phyloP scores from a whole-genome alignment of 495 filamentous ascomycete species.

The Talaromyces wortmannii region DNA sequence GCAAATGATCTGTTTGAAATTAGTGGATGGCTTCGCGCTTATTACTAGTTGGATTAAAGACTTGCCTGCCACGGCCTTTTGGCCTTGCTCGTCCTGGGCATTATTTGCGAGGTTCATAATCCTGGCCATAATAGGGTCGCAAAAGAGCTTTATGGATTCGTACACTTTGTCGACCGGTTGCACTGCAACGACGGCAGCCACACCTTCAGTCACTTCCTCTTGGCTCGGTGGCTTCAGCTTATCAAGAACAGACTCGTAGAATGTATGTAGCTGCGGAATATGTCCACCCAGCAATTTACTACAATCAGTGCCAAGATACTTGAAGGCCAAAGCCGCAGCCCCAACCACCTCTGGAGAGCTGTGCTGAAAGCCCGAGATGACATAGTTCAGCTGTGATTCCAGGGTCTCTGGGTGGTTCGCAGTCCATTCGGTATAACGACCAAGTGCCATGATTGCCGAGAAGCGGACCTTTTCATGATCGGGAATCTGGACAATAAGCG shows the following conservation, averaged over 20 bases:
- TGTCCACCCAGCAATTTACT: constrained; percentile 74
- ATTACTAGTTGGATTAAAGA: constrained; percentile 2
- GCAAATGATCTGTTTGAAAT: constrained; percentile 63
- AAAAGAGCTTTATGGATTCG: constrained; percentile 81
- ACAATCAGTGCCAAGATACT: constrained; percentile 95
- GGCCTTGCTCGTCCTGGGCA: constrained; percentile 71
- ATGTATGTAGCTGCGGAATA: constrained; percentile 76
- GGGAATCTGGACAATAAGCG: constrained; percentile 86
- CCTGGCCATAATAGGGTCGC: constrained; percentile 81
- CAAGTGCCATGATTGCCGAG: constrained; percentile 93
- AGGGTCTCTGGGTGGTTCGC: constrained; percentile 87
- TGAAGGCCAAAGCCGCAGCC: constrained; percentile 88
- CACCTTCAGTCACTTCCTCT: constrained; percentile 92
- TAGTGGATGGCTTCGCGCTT: constrained; percentile 10
- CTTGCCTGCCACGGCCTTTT: constrained; percentile 76
- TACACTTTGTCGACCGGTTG: constrained; percentile 77
- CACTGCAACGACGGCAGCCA: constrained; percentile 81
- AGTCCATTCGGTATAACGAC: constrained; percentile 97
- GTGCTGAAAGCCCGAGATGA: constrained; percentile 84
- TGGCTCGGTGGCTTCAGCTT: constrained; percentile 78
- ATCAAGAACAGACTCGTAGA: constrained; percentile 84
- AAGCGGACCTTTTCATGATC: constrained; percentile 95
- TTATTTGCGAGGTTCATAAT: constrained; percentile 82
- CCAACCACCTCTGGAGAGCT: constrained; percentile 79
- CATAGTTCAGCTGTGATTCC: constrained; percentile 86